Evolutionary conservation across 352 stramenopile genomes (phyloP), one percentile per base, ranked within the genome.

Genomic region (Globisporangium spiculum): DNA sequence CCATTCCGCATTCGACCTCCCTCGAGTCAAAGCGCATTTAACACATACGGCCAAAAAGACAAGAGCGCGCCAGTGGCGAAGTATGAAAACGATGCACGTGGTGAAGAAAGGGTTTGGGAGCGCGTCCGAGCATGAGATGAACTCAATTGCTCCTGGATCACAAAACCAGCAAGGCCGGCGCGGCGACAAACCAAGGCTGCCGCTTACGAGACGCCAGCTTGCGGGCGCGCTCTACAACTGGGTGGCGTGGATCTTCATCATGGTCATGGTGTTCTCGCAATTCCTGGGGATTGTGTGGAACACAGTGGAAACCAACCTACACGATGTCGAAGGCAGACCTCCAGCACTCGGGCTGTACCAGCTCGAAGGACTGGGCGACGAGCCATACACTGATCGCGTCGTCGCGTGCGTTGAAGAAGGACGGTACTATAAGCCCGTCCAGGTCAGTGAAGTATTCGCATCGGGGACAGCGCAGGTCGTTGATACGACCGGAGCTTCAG

Each of bases 351-450:
- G 66, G 0, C 52, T 68, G 6, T 73, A 53, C 10, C 38, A 60
- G 53, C 66, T 85, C 41, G 10, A 55, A 1, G 75, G 78, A 1
- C 54, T 27, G 0, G 81, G 80, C 54, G 78, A 89, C 57, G 80
- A 81, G 38, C 77, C 75, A 8, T 82, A 76, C 50, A 77, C 77
- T 0, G 82, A 89, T 58, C 80, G 82, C 3, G 1, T 77, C 6
- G n/a, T 91, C 16, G 79, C 73, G n/a, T 89, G 82, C 59, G 69
- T 76, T 3, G 69, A 75, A 8, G 54, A 77, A 22, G 79, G 78
- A 5, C 64, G 72, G 0, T 69, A 77, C 27, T 83, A 83, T n/a
- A 56, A 56, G 50, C 50, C 63, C 70, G 76, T 46, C 70, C 80
- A 22, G 41, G 72, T 8, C 64, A 79, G 24, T 87, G 4, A 52